Base-by-base conservation (phyloP, 2,329 filamentous ascomycete genomes). In the Verticillium nubilum region DNA sequence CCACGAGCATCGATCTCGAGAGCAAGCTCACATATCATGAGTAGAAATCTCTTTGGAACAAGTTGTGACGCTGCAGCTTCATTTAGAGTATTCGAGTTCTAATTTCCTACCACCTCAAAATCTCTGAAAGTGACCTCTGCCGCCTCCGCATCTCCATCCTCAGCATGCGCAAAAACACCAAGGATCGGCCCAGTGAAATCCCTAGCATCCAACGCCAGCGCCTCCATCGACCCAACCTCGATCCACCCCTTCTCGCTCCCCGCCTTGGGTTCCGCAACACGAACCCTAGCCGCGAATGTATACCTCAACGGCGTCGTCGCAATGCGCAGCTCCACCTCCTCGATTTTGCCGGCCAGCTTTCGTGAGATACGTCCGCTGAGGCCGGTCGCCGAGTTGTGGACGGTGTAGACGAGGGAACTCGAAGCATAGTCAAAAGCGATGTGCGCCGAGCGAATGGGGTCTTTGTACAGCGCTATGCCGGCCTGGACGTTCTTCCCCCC, bases 391-490 rank as follows among this genome's bases (percentile, higher is more conserved):
- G 52, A 53, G 27, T 53, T 53, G 25, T 29, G 52, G 4, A 28
- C 26, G 7, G 13, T 19, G 26, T 53, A 53, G 7, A 28, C 25
- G 7, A 53, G 52, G 2, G 25, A 27, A 12, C 28, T 23, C 19
- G 25, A 26, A 4, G 35, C 37, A n/a, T 58, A 58, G 3, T 62
- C 52, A 4, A 52, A 62, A 0, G 27, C 17, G 23, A 62, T 23
- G n/a, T 54, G 54, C 15, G 54, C 54, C 35, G 57, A 54, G 0
- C 61, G 59, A 10, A 60, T 50, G 1, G 57, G 47, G 37, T 62
- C 61, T 26, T 62, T 62, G 33, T 61, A 61, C 4, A 62, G 27
- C 15, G 57, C 57, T 2, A 61, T 23, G 2, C 61, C 61, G 2
- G 61, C 59, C 12, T n/a, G 25, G 6, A 62, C 17, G 5, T 10